Conservation (phyloP, 805 yeast genomes). For the Kodamaea kaohsiungensis region DNA sequence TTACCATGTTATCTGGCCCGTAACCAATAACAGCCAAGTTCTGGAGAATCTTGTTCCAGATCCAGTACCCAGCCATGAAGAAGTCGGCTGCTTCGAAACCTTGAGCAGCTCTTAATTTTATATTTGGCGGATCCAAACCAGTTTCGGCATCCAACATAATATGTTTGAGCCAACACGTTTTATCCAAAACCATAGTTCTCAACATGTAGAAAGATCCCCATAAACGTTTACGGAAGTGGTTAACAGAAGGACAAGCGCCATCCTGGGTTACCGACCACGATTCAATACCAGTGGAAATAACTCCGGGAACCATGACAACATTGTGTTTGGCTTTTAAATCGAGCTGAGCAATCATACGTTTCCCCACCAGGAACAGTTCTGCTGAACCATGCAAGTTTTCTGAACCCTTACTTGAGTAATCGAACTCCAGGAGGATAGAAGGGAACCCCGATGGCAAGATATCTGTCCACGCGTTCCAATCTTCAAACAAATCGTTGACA, state of each 20-base stretch:
- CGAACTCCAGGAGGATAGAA: conserved; percentile 58
- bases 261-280: conserved; percentile 79
- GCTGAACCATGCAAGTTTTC: conserved; percentile 51
- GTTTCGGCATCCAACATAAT: conserved; percentile 86
- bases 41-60: conserved; percentile 95
- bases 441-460: conserved; percentile 67
- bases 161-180: conserved; percentile 91
- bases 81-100: conserved; percentile 97
- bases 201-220: conserved; percentile 99
- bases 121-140: conserved; percentile 87
- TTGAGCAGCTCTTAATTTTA: conserved; percentile 84
- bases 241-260: conserved; percentile 75
- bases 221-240: conserved; percentile 84
- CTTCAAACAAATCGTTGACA: conserved; percentile 55
- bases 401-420: conserved; percentile 23
- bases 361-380: conserved; percentile 89
- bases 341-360: conserved; percentile 50
- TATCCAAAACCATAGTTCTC: conserved; percentile 86
- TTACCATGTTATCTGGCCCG: conserved; percentile 84
- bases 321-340: conserved; percentile 64
- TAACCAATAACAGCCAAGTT: conserved; percentile 93
- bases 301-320: conserved; percentile 94
- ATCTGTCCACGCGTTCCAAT: conserved; percentile 62
- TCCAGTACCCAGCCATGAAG: conserved; percentile 97
- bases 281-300: conserved; percentile 91